Percentiles rank a stretch among this genome's conserved stretches.
Evolutionary conservation across 345 rosid genomes (phyloP).

Genomic region (Melaleuca alternifolia): DNA sequence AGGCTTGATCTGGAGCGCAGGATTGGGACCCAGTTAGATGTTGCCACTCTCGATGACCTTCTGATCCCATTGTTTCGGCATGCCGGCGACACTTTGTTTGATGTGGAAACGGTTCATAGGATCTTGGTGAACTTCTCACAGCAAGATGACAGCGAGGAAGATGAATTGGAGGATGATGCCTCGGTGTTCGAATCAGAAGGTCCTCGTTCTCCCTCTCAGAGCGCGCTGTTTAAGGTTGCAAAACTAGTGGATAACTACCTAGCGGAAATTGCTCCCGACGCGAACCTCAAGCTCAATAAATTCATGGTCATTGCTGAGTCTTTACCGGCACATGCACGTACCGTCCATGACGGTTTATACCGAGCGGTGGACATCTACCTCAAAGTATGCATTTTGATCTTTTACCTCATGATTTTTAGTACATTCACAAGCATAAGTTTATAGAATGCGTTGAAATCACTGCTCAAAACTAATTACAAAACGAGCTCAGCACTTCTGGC

Average conservation of each 20-base stretch:
- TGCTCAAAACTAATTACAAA: neutral
- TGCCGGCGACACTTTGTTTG: conserved; percentile 83
- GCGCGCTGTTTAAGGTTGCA: conserved; percentile 66
- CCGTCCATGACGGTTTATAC: conserved; percentile 77
- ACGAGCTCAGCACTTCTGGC: neutral
- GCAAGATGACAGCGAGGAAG: conserved; percentile 89
- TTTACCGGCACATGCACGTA: conserved; percentile 82
- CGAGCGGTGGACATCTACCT: conserved; percentile 89
- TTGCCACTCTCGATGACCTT: conserved; percentile 84
- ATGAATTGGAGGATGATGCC: conserved; percentile 67
- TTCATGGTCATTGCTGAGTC: conserved; percentile 83
- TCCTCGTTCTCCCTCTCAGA: conserved; percentile 80
- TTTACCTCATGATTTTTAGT: neutral
- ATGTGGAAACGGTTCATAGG: conserved; percentile 84
- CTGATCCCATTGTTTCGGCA: conserved; percentile 87
- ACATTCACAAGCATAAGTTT: neutral
- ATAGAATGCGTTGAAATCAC: neutral
- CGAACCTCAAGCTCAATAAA: conserved; percentile 82
- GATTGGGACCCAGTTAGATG: conserved; percentile 82
- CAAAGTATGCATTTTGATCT: conserved; percentile 34
- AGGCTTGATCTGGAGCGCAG: conserved; percentile 88
- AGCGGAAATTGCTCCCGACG: conserved; percentile 92
- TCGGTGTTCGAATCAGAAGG: conserved; percentile 77
- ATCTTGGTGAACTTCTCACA: conserved; percentile 89
- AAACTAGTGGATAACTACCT: conserved; percentile 89